Base-by-base conservation (phyloP, 805 yeast genomes). In the Yamadazyma tumulicola region DNA sequence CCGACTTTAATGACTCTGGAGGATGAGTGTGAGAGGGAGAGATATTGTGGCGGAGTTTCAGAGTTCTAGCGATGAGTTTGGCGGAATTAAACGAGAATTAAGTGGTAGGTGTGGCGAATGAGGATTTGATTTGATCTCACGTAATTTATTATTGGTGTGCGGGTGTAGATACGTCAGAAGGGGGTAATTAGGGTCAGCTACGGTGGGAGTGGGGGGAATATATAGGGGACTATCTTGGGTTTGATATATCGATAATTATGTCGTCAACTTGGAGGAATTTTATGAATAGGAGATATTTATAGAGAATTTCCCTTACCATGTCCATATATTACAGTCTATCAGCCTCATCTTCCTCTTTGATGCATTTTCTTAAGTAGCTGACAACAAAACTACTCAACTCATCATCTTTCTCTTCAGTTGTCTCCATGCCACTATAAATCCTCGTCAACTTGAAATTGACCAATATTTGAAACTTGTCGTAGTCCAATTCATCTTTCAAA, bases 341-440 rank as follows among this genome's bases (percentile, higher is more conserved):
- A 15, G 29, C 23, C 32, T 30, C 35, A 20, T 37, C 37, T 12
- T 30, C 33, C 11, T 32, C 29, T 32, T 51, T 54, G 22, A 62
- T 48, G 33, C 62, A 52, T 37, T 45, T 51, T 25, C 67, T 48
- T 26, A 64, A 50, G 35, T 51, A 60, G 11, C 54, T 47, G 17
- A 55, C 26, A 2, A 60, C 45, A 32, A 55, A 54, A 5, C 42
- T 40, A 27, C 45, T 54, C 22, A 59, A 43, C 28, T 59, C 65
- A 12, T 27, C 35, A 32, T 32, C 19, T 9, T 35, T 46, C 2
- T 42, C 42, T 11, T 31, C 18, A 19, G 20, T 26, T 15, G 6
- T 10, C 7, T 12, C 14, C 7, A 6, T 25, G 14, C 13, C 27
- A 12, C 7, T 25, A 27, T 59, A 55, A 6, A 57, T 29, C 18